Percentiles rank a stretch among this genome's conserved stretches.
Evolutionary conservation across 768 basidiomycete species (phyloP).

Genomic region (Gelatoporia subvermispora): DNA sequence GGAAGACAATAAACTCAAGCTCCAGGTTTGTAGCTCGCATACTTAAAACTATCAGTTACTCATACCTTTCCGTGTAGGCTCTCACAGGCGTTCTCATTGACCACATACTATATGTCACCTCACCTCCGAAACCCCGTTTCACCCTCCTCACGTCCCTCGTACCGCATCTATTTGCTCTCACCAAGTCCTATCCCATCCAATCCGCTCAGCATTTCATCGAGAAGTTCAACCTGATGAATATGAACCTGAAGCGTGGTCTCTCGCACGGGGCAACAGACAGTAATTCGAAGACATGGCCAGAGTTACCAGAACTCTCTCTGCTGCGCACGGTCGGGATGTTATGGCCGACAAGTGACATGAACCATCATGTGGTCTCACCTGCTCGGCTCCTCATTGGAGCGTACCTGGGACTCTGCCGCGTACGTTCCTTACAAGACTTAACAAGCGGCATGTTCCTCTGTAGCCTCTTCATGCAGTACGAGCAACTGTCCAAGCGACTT

Average conservation of each 20-base stretch:
- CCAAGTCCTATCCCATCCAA: constrained; percentile 75
- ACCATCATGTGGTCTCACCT: constrained; percentile 84
- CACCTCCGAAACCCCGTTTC: constrained; percentile 57
- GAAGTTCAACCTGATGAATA: constrained; percentile 88
- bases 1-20: constrained; percentile 85
- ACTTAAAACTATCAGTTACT: background rate
- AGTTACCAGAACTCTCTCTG: constrained; percentile 73
- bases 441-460: constrained; percentile 86
- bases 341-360: constrained; percentile 95
- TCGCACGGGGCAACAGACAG: constrained; percentile 56
- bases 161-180: constrained; percentile 75
- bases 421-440: constrained; percentile 71
- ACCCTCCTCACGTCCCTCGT: constrained; percentile 58
- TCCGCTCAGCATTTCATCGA: constrained; percentile 73
- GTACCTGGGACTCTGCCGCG: constrained; percentile 80
- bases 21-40: constrained; percentile 59
- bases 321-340: constrained; percentile 74
- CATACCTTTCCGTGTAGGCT: constrained; percentile 38
- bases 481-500: constrained; percentile 76
- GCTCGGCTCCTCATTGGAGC: constrained; percentile 85
- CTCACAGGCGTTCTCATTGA: constrained; percentile 80
- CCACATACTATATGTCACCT: constrained; percentile 74
- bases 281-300: constrained; percentile 84
- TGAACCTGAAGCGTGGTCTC: constrained; percentile 79
- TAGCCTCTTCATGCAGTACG: constrained; percentile 81